Base-by-base conservation (phyloP, 2,329 filamentous ascomycete genomes). In the Microdochium paspali region DNA sequence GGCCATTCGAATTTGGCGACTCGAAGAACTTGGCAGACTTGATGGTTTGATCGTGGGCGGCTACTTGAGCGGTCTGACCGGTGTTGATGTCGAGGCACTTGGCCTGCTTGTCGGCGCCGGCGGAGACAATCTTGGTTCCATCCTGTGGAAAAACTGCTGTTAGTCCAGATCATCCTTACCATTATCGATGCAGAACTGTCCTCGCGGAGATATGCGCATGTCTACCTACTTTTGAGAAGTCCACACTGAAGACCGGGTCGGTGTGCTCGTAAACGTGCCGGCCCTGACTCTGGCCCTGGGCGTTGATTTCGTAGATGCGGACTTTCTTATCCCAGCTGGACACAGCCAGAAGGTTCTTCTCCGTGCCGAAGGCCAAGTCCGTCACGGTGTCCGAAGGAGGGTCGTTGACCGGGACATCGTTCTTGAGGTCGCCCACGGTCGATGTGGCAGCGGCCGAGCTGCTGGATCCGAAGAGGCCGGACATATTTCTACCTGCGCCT, bases 291-390 rank as follows among this genome's bases (percentile, higher is more conserved):
- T 86, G 79, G 40, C 90, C 89, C 55, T 81, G 81, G 48, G 69
- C 70, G 54, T 84, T 81, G 62, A 97, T 89, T 66, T 97, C 89
- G 70, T 97, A 98, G 63, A 98, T 91, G 61, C 90, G 85, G 53
- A 97, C 89, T 66, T 95, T 95, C 73, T 94, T 95, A 69, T 98
- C 93, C 93, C 93, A 98, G 58, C 89, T 95, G 44, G 89, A 74
- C 30, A 96, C 87, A 23, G 91, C 90, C 18, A 98, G 76, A 63
- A 94, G 86, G 58, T 97, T 89, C 59, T 66, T 59, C 63, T 73
- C 60, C 51, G 69, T 60, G 60, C 74, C 60, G 71, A 96, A 98
- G 44, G 81, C 73, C 50, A 98, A 76, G 62, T 90, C 88, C 30
- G 90, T 90, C 60, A 97, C 85, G 66, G 86, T 87, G 68, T 98